Base-by-base conservation (phyloP, 164 flowering plant genomes). In the Vitis rotundifolia region DNA sequence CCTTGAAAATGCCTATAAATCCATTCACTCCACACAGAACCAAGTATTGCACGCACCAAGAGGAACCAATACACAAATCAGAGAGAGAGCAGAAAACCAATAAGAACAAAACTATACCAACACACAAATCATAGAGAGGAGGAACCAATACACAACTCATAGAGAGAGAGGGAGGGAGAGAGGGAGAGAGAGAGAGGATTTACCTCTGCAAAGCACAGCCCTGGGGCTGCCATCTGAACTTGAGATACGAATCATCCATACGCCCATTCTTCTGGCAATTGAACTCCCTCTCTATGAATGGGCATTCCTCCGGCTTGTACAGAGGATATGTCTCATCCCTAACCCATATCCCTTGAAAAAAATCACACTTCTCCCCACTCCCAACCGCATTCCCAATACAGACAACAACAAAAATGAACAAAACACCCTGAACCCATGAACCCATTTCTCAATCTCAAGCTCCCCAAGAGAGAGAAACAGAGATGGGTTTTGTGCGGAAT, bases 271-370 rank as follows among this genome's bases (percentile, higher is more conserved):
- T 71, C 62, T 49, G 62, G 71, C 90, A 87, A 10, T 57, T 66
- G 81, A 85, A 87, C 68, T 81, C 81, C 0, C 71, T 53, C 50
- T 79, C 78, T 8, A 87, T 77, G 78, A 79, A 81, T 3, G 87
- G 83, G 72, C 90, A 87, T 14, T 51, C 7, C 14, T 82, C 51
- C 5, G 81, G 50, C 26, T 79, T 52, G 69, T 85, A 87, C n/a
- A 85, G 81, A 8, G 87, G 84, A 62, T 78, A 80, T 0, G 84
- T 5, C 11, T 55, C 18, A 26, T 87, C 88, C 28, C 10, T 9
- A 5, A 80, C 78, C 91, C 88, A 87, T 7, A 65, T 83, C 9
- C 91, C 91, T 8, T 53, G 65, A 71, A 79, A 85, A 7, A 80
- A 56, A 70, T 83, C 74, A 63, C 91, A 87, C 13, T 61, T 56